Base-by-base conservation (phyloP, 2,329 filamentous ascomycete genomes). In the Aspergillus sp. region DNA sequence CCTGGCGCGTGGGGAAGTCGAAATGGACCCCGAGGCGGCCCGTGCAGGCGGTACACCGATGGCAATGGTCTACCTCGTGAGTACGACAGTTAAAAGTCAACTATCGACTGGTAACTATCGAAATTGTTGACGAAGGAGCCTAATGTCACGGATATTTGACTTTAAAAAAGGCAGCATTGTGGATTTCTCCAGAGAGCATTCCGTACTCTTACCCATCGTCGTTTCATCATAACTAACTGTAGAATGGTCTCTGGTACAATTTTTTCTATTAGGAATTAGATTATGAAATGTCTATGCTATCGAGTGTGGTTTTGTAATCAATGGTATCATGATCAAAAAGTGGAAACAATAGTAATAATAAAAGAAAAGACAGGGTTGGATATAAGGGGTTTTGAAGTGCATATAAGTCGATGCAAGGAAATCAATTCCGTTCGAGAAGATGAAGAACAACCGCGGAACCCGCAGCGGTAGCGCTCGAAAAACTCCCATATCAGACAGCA, bases 201-300 rank as follows among this genome's bases (percentile, higher is more conserved):
- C 30, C 15, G 12, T 30, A 7, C 2, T 6, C 2, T 45, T 45
- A 2, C 22, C 1, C 13, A 45, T n/a, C 12, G 6, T 45, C 13
- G 8, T 24, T 24, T 22, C 17, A 45, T 26, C 22, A 45, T 26
- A 15, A 6, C 5, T 15, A 52, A 38, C 15, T 18, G 17, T 22
- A 38, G 41, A 41, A 12, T 4, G 22, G n/a, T 54, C n/a, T 30
- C 30, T 3, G 24, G 39, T 20, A 22, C 5, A 55, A 50, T 30
- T 50, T 38, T 30, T 50, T 44, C 18, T 49, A 64, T 64, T 63
- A 63, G 39, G 22, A 17, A 64, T 61, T 65, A 66, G 24, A 63
- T 62, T 66, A 62, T 51, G 43, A 57, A 44, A 24, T 58, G 61
- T 57, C 53, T 63, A 63, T 55, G 58, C 56, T 65, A 65, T 61